Evolutionary conservation across 768 basidiomycete genomes (phyloP), one percentile per base, ranked within the genome.

Genomic region (Boletus huronensis): DNA sequence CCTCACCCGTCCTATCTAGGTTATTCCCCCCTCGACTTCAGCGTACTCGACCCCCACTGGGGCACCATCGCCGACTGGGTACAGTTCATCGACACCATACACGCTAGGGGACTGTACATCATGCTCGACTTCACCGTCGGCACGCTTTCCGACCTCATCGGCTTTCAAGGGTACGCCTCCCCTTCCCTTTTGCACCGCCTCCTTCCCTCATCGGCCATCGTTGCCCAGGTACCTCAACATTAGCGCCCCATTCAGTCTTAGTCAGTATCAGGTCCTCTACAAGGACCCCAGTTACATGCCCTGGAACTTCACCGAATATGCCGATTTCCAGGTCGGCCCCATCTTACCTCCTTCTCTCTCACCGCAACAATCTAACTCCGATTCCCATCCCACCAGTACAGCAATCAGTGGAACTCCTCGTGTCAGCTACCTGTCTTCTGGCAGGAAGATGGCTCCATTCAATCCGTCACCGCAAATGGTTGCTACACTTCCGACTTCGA

Each of bases 51-150:
- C 71, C 94, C 94, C 35, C 94, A 97, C 65, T 96, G 89, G 85
- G 94, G 94, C 23, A 89, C 80, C 10, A 75, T 93, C 52, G 67
- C 79, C 26, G 90, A 95, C 60, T 97, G 93, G 93, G 78, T 78
- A 17, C 68, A 77, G 36, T 69, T 88, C 47, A 84, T 97, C 56
- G 86, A 90, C 65, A 79, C 80, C 47, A 78, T 96, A 29, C 94
- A 97, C 66, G 72, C 80, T 0, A 79, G 82, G 39, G 86, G 85
- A 54, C 94, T 97, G 94, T 96, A 93, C 68, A 71, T 96, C 63
- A 93, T 97, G 83, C 78, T 82, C 25, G 94, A 97, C 74, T 94
- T 97, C 66, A 97, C 94, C 3, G 88, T 97, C 51, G 93, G 93
- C 13, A 97, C 94, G 2, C 90, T 96, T 82, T 79, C 79, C 57